Base-by-base conservation (phyloP, 1,139 yeast species). In the Candida sanyaensis region DNA sequence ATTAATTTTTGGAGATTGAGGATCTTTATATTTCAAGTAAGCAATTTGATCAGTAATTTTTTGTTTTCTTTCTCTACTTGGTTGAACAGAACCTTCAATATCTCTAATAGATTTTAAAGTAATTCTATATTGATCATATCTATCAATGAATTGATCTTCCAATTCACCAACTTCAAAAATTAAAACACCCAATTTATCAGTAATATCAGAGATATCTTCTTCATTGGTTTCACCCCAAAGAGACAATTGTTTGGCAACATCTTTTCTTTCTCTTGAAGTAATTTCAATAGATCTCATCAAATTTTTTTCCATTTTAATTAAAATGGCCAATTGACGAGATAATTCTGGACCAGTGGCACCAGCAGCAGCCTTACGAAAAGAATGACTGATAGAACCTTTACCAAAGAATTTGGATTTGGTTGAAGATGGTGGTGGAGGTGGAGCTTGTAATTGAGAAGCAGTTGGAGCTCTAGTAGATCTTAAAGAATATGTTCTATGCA, bases 201-300 rank as follows among this genome's bases (percentile, higher is more conserved):
- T 93, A 59, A 93, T 91, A 69, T 93, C 99, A 52, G 95, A 84
- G 52, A 93, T 96, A 62, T 93, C 99, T 65, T 93, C 97, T 68
- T 93, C 98, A 66, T 91, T 89, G 61, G 88, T 97, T 72, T 92
- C 96, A 76, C 99, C 99, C 99, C 99, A 93, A 55, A 83, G 64
- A 27, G 91, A 84, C 65, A 88, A 77, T 71, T 88, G 95, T 69
- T 84, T 85, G 50, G 96, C 96, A 57, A 88, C 92, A 55, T 84
- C 88, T 68, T 86, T 82, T 69, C 93, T 80, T 73, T 87, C 95
- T 53, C 81, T 76, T 48, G 93, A 86, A 51, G 88, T 86, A 55
- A 85, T 75, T 69, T 88, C 96, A 64, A 87, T 77, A 48, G 91
- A 81, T 69, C 92, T 80, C 84, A 86, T 80, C 60, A 87, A 84